A percentile compares a stretch with the other conserved stretches of the same genome.
These are phyloP conservation scores for Amniculicola lignicola DNA, from an alignment of 495 filamentous ascomycete species.

Conservation along the genomic window DNA sequence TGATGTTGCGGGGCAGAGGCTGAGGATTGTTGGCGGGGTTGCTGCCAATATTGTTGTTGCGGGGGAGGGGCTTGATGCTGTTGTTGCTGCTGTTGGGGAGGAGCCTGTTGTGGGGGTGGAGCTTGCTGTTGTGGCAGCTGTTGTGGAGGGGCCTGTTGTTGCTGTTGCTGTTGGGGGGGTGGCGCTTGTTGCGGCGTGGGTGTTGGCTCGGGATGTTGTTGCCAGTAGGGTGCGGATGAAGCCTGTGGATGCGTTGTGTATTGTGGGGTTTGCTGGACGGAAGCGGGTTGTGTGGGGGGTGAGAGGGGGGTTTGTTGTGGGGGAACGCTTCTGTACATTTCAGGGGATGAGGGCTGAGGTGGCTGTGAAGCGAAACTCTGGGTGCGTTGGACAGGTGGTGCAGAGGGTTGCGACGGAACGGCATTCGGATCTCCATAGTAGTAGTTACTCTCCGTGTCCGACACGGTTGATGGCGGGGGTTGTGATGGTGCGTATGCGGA, in stretches of 20 bases:
- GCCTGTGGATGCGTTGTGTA: slow-evolving; percentile 18
- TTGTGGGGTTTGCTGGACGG: slow-evolving; percentile 14
- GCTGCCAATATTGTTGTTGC: slow-evolving; percentile 31
- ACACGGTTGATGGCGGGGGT: slow-evolving; percentile 31
- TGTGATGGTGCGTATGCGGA: slow-evolving; percentile 28
- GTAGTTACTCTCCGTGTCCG: slow-evolving; percentile 32
- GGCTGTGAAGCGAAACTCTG: slow-evolving; percentile 33
- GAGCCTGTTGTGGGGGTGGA: slow-evolving; percentile 18
- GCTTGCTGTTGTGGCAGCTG: slow-evolving; percentile 26
- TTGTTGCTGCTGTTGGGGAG: slow-evolving; percentile 22
- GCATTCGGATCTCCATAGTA: slow-evolving; percentile 40
- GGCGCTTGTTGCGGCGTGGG: slow-evolving; percentile 31
- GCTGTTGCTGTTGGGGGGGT: slow-evolving; percentile 36
- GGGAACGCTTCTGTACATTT: slow-evolving; percentile 27
- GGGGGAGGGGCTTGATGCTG: slow-evolving; percentile 26
- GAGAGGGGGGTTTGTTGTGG: slow-evolving; percentile 33
- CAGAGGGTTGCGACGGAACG: slow-evolving; percentile 32
- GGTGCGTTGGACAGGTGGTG: slow-evolving; percentile 30
- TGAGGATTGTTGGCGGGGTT: slow-evolving; percentile 48
- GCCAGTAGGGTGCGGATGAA: slow-evolving; percentile 22
- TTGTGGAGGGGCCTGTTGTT: slow-evolving; percentile 41
- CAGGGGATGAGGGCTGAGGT: slow-evolving; percentile 24
- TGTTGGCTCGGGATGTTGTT: slow-evolving; percentile 6
- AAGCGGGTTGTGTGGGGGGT: slow-evolving; percentile 17
- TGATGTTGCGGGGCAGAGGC: too few relatives aligned